These are phyloP conservation scores for Cercospora beticola DNA, from an alignment of 2,329 filamentous ascomycete genomes.

Conservation along the genomic window DNA sequence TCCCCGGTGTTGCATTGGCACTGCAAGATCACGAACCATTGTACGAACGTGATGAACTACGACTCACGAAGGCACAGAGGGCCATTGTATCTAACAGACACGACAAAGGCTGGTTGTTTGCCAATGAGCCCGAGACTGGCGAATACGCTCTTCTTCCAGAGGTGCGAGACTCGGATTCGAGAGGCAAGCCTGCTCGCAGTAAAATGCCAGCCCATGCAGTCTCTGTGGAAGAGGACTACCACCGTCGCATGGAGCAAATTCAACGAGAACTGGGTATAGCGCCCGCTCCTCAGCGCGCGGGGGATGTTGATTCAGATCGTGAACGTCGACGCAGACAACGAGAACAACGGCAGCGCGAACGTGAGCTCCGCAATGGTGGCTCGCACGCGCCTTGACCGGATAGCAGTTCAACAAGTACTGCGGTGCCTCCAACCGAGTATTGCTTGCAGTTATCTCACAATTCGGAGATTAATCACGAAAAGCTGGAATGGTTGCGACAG, in stretches of 20 bases:
- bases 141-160: too few species aligned
- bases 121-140: too few species aligned
- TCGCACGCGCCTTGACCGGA: slow-evolving; percentile 18
- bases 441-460: too few species aligned
- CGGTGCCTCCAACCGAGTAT: background rate
- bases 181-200: slow-evolving; percentile 18
- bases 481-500: too few species aligned
- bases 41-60: too few species aligned
- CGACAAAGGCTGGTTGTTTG: too few species aligned
- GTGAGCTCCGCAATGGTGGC: slow-evolving; percentile 23
- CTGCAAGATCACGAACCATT: too few species aligned
- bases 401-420: slow-evolving; percentile 18
- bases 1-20: too few species aligned
- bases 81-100: too few species aligned
- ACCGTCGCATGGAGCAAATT: slow-evolving; percentile 49
- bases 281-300: slow-evolving; percentile 20
- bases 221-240: slow-evolving; percentile 54
- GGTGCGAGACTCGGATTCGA: slow-evolving; percentile 8
- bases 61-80: too few species aligned
- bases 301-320: slow-evolving; percentile 36
- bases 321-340: slow-evolving; percentile 36
- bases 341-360: slow-evolving; percentile 35
- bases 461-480: too few species aligned
- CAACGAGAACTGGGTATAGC: slow-evolving; percentile 46
- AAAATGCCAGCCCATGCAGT: slow-evolving; percentile 34